Evolutionary conservation across 495 filamentous ascomycete genomes (phyloP).

Genomic region (Aspergillus olivimuriae): DNA sequence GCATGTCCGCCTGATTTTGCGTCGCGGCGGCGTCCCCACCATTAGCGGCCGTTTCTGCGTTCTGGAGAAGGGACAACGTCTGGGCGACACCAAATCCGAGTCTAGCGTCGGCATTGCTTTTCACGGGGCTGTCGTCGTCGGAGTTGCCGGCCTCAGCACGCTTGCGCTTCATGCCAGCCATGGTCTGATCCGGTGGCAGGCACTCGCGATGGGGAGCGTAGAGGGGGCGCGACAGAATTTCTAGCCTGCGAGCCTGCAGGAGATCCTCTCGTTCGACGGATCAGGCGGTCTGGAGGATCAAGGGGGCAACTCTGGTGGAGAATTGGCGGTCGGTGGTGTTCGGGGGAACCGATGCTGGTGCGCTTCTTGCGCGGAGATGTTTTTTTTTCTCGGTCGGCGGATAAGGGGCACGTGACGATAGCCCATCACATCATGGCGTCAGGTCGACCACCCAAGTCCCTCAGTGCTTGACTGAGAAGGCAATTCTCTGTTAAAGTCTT

Average conservation of each 20-base stretch:
- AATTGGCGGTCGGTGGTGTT: no score
- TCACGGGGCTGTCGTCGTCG: slow-evolving; percentile 21
- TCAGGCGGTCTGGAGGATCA: no score
- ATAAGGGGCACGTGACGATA: slow-evolving; percentile 15
- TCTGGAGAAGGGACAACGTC: slow-evolving; percentile 25
- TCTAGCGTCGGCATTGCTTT: slow-evolving; percentile 1
- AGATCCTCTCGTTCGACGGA: background rate
- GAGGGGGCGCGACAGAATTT: no score
- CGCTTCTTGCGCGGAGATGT: background rate
- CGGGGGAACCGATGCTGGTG: no score
- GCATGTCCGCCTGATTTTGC: slow-evolving; percentile 2
- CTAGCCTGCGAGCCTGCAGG: background rate
- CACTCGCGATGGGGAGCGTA: no score
- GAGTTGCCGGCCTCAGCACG: slow-evolving; percentile 17
- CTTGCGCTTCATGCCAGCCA: slow-evolving; percentile 41
- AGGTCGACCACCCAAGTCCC: no score
- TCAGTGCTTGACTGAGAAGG: no score
- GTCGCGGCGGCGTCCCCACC: slow-evolving; percentile 6
- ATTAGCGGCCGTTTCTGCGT: slow-evolving; percentile 10
- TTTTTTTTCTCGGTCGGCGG: background rate
- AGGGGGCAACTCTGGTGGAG: no score
- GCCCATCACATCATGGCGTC: no score
- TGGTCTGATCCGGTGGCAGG: no score
- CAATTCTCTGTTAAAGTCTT: no score
- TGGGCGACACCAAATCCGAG: slow-evolving; percentile 27